Evolutionary conservation across 176 grass and related monocot genomes (phyloP).

Genomic region (Pharus latifolius): DNA sequence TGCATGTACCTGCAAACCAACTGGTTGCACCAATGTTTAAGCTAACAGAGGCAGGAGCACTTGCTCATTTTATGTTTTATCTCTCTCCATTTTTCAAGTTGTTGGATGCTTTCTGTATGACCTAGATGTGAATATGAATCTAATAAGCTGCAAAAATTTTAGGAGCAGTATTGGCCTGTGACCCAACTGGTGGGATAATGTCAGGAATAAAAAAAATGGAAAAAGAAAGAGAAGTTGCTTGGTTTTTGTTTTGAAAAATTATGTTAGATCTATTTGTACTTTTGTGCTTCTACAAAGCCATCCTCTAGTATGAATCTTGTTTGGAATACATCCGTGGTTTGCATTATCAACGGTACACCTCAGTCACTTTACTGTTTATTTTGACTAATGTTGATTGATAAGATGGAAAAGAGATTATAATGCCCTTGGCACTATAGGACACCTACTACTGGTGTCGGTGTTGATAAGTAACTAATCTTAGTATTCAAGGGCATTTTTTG

Average conservation of each 20-base stretch:
- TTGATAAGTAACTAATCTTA: too few species aligned
- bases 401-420: neutral
- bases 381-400: neutral
- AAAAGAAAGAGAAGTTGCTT: too few species aligned
- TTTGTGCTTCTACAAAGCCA: neutral
- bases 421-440: neutral
- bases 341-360: too few species aligned
- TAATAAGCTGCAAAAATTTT: neutral
- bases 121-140: neutral
- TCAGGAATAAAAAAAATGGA: neutral
- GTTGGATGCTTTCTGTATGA: neutral
- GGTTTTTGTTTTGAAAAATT: neutral
- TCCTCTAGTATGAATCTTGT: neutral
- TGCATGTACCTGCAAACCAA: neutral
- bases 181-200: neutral
- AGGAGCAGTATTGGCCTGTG: neutral
- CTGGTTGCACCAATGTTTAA: neutral
- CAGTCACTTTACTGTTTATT: neutral
- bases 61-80: neutral
- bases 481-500: too few species aligned
- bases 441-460: too few species aligned
- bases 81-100: neutral
- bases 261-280: neutral
- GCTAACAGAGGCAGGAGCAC: neutral
- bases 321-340: neutral